A percentile compares a stretch with the other conserved stretches of the same genome.
phyloP scores from a whole-genome alignment of 257 asterid species.

The Catharanthus roseus region DNA sequence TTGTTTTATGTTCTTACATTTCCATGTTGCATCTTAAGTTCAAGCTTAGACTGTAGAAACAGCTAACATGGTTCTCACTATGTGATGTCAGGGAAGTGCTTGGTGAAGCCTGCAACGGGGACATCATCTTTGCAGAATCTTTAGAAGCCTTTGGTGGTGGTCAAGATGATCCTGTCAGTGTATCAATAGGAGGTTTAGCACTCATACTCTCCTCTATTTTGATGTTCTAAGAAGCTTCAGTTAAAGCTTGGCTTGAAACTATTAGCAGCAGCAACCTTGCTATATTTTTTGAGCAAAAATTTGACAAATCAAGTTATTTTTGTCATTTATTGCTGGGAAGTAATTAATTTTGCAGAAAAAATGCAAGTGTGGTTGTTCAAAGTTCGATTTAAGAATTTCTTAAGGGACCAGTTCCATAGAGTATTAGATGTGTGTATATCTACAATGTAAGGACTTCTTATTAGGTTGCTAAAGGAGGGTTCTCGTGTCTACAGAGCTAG shows the following conservation, averaged over 20 bases:
- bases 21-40: not conserved
- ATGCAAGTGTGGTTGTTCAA: not conserved
- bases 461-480: not conserved
- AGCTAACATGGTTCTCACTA: not conserved
- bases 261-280: not conserved
- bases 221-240: not conserved
- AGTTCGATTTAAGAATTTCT: not conserved
- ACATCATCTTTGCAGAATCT: constrained; percentile 71
- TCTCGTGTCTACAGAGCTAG: not conserved
- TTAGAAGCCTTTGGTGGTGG: constrained; percentile 95
- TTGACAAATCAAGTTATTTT: not conserved
- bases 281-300: not conserved
- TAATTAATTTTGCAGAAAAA: not conserved
- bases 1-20: not conserved
- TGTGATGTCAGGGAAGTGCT: constrained; percentile 61
- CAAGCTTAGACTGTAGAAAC: not conserved
- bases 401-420: not conserved
- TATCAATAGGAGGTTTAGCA: constrained; percentile 74
- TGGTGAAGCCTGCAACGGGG: constrained; percentile 73
- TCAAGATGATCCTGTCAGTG: constrained; percentile 86
- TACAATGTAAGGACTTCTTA: not conserved
- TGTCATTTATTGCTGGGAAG: not conserved
- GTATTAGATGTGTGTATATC: not conserved
- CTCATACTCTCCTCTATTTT: not conserved
- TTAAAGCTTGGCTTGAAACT: not conserved